phyloP scores from a whole-genome alignment of 2,329 filamentous ascomycete species.

The Chrysosphaeria jannelii region DNA sequence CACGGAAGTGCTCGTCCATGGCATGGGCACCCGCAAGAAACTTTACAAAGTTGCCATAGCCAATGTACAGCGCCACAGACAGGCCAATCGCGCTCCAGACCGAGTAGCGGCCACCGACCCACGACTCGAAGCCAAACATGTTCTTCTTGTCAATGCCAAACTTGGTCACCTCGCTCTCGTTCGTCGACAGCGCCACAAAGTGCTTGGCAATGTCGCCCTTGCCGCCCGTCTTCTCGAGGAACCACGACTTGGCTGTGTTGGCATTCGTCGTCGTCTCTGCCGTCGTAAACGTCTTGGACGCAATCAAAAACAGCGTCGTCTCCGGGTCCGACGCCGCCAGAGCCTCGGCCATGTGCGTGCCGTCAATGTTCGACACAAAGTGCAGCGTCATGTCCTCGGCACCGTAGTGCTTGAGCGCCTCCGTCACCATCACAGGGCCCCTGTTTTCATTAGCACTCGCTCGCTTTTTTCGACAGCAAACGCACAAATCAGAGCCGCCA shows the following conservation, averaged over 20 bases:
- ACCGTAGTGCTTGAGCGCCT: slow-evolving; percentile 86
- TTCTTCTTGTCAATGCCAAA: slow-evolving; percentile 97
- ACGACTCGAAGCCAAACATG: slow-evolving; percentile 98
- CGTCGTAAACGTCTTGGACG: slow-evolving; percentile 98
- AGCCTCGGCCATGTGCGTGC: slow-evolving; percentile 89
- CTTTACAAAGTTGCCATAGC: slow-evolving; percentile 90
- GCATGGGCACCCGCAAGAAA: slow-evolving; percentile 84
- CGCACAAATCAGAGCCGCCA: slow-evolving; percentile 90
- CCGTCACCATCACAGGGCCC: slow-evolving; percentile 94
- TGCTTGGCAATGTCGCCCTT: slow-evolving; percentile 87
- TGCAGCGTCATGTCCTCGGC: slow-evolving; percentile 65
- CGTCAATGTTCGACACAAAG: slow-evolving; percentile 99
- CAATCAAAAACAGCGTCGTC: slow-evolving; percentile 94
- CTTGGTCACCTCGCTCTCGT: slow-evolving; percentile 82
- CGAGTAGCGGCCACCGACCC: slow-evolving; percentile 94
- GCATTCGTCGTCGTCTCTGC: slow-evolving; percentile 93
- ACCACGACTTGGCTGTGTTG: slow-evolving; percentile 91
- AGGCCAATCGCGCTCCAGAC: slow-evolving; percentile 97
- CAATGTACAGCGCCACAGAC: slow-evolving; percentile 80
- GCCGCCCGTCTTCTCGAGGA: slow-evolving; percentile 50
- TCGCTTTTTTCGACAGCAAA: too few relatives aligned
- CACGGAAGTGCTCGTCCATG: slow-evolving; percentile 96
- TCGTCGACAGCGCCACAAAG: slow-evolving; percentile 93
- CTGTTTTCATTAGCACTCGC: too few relatives aligned
- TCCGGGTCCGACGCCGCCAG: slow-evolving; percentile 71